These are phyloP conservation scores for Ormosia semicastrata DNA, from an alignment of 306 rosid genomes.

Conservation along the genomic window DNA sequence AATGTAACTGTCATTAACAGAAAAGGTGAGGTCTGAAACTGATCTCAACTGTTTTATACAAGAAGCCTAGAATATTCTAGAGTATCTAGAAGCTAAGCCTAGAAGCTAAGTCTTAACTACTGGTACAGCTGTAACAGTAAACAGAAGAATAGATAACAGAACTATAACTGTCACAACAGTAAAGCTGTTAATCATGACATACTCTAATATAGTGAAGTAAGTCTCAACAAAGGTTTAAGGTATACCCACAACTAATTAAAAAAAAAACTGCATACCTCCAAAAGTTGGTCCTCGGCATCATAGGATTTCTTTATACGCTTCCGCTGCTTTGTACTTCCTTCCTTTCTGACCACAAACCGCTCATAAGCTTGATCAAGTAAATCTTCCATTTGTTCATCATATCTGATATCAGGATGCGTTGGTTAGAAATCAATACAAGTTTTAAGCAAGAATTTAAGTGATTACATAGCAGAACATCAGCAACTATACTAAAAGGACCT, in stretches of 20 bases:
- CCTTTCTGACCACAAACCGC: constrained; percentile 65
- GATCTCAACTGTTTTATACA: too few relatives aligned
- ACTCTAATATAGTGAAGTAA: neutral
- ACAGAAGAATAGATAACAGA: too few relatives aligned
- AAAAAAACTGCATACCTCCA: constrained; percentile 55
- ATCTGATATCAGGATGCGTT: constrained; percentile 45
- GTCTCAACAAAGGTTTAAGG: neutral
- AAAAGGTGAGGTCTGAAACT: too few relatives aligned
- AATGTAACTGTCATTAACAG: too few relatives aligned
- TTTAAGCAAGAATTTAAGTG: neutral
- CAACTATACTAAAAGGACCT: constrained; percentile 7
- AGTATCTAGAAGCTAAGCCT: too few relatives aligned
- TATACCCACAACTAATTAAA: neutral
- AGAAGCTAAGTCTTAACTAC: too few relatives aligned
- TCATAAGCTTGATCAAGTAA: constrained; percentile 81
- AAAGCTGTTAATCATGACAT: too few relatives aligned
- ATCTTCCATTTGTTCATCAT: constrained; percentile 79
- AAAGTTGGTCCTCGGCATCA: constrained; percentile 53
- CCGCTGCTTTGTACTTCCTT: constrained; percentile 79
- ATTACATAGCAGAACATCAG: neutral
- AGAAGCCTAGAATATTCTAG: too few relatives aligned
- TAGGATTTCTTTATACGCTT: constrained; percentile 63
- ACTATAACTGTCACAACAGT: too few relatives aligned
- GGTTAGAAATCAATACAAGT: constrained; percentile 1
- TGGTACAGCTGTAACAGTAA: too few relatives aligned